Base-by-base conservation (phyloP, 768 basidiomycete genomes). In the Amylocystis lapponica region DNA sequence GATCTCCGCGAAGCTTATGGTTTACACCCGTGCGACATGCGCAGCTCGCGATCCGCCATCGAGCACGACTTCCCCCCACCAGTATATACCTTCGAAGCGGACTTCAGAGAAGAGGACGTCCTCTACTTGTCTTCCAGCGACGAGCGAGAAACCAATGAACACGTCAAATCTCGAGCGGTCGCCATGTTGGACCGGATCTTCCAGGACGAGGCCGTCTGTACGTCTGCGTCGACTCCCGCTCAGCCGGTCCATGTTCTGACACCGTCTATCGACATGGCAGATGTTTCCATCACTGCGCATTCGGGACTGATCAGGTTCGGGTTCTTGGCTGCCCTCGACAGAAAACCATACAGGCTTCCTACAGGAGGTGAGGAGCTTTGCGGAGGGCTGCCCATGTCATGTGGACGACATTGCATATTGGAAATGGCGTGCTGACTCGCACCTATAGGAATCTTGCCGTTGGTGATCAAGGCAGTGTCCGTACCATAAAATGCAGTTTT, bases 1-100 rank as follows among this genome's bases (percentile, higher is more conserved):
- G 72, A 81, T 46, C 73, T 77, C 36, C 75, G 85, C 25, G 86
- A 89, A 58, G 70, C 70, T 46, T 74, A 76, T 46, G 78, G 84
- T 0, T 70, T 75, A 1, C 83, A 86, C 46, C 85, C 84, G 0
- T 86, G 83, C 53, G 86, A 89, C 59, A 72, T 74, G 49, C 74
- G 86, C 12, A 66, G 67, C 16, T 65, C 69, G 2, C 66, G 62
- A 26, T 67, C 74, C 0, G 68, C 74, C 42, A 79, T 88, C 47
- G 51, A 58, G 0, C 43, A 46, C 0, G 50, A 67, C 5, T 86
- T 76, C 54, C 78, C 80, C 0, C 57, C 56, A 5, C 56, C 56
- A 2, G 40, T 62, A 4, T 81, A 80, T 54, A 49, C 39, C 8
- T 71, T 86, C 34, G 83, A 87, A 51, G 55, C 58, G 1, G 74